Evolutionary conservation across 192 early-diverging fungal species (phyloP), one percentile per base, ranked within the genome.

Genomic region (Backusella psychrophila): DNA sequence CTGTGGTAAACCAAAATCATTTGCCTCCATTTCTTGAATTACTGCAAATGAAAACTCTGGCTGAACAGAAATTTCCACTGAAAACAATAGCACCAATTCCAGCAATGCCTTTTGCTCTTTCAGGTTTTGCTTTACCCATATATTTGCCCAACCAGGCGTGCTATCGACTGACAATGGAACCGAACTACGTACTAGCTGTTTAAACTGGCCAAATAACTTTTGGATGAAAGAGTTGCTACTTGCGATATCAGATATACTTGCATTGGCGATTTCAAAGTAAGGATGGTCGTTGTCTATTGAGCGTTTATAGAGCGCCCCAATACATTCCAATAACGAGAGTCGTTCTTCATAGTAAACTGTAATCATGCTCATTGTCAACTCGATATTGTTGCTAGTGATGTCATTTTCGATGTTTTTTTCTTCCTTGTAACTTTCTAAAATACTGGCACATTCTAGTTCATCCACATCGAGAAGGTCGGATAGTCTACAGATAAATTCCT

Each of bases 101-200:
- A 87, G 44, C 8, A 87, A 52, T 4, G 78, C 77, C n/a, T 77
- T 78, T 63, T 87, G 84, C 52, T 87, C 86, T 17, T 71, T 80
- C 26, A 87, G 44, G 1, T 74, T 77, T 34, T 87, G 86, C 15
- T 77, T 76, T 38, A 83, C 83, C 82, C 82, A 85, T 12, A 77
- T 68, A 3, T 69, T 69, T 12, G 80, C 33, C 31, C 76, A 76
- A 2, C 71, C 72, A 6, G 80, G 7, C 14, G 74, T 71, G n/a
- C 70, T 35, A 1, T 69, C 39, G 9, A 83, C 80, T 29, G 74
- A 76, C 1, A 77, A 72, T 23, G 82, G 78, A 15, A 81, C 81
- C 8, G 52, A 46, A 33, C 71, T 69, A 8, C 73, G 59, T 21
- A 76, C 72, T 3, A 77, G 71, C 12, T 59, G 15, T 17, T 49